Base-by-base conservation (phyloP, 495 filamentous ascomycete genomes). In the Annulohypoxylon maeteangense region DNA sequence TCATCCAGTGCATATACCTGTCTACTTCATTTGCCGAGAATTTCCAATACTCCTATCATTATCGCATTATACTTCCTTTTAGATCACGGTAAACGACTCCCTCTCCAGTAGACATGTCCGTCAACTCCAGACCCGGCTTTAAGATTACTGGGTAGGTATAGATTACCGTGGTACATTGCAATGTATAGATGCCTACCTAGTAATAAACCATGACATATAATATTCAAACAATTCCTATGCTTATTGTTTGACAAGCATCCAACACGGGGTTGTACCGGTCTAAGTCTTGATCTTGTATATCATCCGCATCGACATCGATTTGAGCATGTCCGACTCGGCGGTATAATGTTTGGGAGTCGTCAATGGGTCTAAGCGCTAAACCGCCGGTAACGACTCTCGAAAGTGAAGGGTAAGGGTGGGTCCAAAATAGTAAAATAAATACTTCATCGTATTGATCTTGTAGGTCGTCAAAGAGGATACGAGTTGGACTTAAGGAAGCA, bases 261-360 rank as follows among this genome's bases (percentile, higher is more conserved):
- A 40, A 40, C 11, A 40, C 14, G 11, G 36, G 36, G 36, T 40
- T 40, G 14, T 40, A 40, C 36, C 5, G 36, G 12, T 56, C 57
- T 0, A 53, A 22, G 57, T 63, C 44, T 1, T 32, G 1, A 11
- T 63, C 25, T 3, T 62, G 53, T 4, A 44, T 5, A 4, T 12
- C 5, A 22, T 70, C 27, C 0, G 64, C 54, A 5, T 6, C 20
- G 1, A 31, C 42, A 4, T 64, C 25, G 0, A 70, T 0, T 0
- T 2, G 29, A 1, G 11, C 69, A 10, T 51, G 48, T 3, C 68
- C 69, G 18, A 72, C 69, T 4, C 69, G 69, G 20, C 64, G 69
- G 8, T 63, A 72, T 2, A 11, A 22, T 18, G n/a, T 11, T 27
- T 14, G 31, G 4, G 57, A 67, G 4, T 55, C 22, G 29, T 67